Conservation (phyloP, 768 basidiomycete species). For the Lyophyllum semitale region DNA sequence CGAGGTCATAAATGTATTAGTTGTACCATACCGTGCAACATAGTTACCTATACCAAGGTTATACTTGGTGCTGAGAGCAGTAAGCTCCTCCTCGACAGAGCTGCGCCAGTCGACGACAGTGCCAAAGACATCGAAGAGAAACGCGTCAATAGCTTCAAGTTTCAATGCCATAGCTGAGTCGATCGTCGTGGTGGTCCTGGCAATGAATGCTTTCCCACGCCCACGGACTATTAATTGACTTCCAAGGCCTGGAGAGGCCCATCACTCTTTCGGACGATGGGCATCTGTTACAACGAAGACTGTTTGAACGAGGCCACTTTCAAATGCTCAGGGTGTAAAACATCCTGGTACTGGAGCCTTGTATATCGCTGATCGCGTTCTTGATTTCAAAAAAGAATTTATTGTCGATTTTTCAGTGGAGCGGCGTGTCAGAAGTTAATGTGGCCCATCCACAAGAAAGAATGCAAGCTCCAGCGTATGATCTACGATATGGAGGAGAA, state of each 20-base stretch:
- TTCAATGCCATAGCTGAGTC: background rate
- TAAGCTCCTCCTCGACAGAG: conserved; percentile 32
- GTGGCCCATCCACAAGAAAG: conserved; percentile 34
- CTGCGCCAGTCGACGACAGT: conserved; percentile 51
- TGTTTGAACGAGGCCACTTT: conserved; percentile 19
- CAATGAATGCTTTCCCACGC: too few relatives aligned
- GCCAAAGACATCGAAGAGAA: conserved; percentile 52
- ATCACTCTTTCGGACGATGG: conserved; percentile 7
- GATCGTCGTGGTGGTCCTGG: too few relatives aligned
- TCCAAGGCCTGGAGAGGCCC: too few relatives aligned
- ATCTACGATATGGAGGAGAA: conserved; percentile 30
- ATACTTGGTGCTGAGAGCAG: conserved; percentile 27
- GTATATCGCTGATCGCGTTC: too few relatives aligned
- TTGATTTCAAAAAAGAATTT: too few relatives aligned
- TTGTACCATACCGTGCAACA: background rate
- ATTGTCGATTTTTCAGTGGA: background rate
- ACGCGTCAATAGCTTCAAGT: conserved; percentile 36
- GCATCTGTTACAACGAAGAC: too few relatives aligned
- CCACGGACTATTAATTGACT: too few relatives aligned
- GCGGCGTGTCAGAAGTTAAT: conserved; percentile 28
- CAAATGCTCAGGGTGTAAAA: conserved; percentile 25
- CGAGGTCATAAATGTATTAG: background rate
- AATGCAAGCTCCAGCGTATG: conserved; percentile 34
- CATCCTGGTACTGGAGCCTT: too few relatives aligned
- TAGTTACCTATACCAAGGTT: conserved; percentile 20